These are phyloP conservation scores for Radiomyces spectabilis DNA, from an alignment of 192 early-diverging fungal genomes.

Conservation along the genomic window DNA sequence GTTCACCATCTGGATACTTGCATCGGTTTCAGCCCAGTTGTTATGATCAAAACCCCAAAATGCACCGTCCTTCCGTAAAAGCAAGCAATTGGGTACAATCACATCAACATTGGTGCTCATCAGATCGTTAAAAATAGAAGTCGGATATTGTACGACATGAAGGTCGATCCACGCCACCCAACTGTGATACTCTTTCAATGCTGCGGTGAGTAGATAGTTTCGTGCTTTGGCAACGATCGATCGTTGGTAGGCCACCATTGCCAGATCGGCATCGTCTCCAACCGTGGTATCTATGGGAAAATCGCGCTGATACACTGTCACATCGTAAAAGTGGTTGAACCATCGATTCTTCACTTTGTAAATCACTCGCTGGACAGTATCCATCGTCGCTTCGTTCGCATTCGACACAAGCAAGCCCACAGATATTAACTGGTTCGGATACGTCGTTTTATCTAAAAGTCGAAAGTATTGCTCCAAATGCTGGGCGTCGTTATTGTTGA, in stretches of 20 bases:
- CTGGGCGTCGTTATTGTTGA: constrained; percentile 44
- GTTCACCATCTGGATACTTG: constrained; percentile 34
- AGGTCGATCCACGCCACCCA: constrained; percentile 71
- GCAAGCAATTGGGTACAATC: constrained; percentile 50
- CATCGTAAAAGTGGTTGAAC: constrained; percentile 24
- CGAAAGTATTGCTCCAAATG: constrained; percentile 58
- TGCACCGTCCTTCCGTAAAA: constrained; percentile 7
- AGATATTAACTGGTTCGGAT: constrained; percentile 54
- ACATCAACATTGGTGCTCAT: constrained; percentile 55
- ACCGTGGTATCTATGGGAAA: constrained; percentile 36
- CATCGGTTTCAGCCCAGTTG: constrained; percentile 57
- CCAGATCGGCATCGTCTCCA: constrained; percentile 41
- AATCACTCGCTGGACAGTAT: constrained; percentile 24
- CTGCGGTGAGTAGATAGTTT: constrained; percentile 49
- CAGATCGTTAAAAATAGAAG: constrained; percentile 45
- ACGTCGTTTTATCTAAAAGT: constrained; percentile 40
- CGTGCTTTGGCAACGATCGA: constrained; percentile 53
- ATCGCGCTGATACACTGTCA: constrained; percentile 53
- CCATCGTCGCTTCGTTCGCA: constrained; percentile 43
- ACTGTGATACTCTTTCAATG: constrained; percentile 45
- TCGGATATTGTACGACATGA: constrained; percentile 50
- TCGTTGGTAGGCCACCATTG: constrained; percentile 34
- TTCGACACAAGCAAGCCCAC: constrained; percentile 61
- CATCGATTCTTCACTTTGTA: constrained; percentile 8
- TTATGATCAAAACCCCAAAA: constrained; percentile 52